Conservation (phyloP, 2,329 filamentous ascomycete species). For the Cladosporium cucumerinum region DNA sequence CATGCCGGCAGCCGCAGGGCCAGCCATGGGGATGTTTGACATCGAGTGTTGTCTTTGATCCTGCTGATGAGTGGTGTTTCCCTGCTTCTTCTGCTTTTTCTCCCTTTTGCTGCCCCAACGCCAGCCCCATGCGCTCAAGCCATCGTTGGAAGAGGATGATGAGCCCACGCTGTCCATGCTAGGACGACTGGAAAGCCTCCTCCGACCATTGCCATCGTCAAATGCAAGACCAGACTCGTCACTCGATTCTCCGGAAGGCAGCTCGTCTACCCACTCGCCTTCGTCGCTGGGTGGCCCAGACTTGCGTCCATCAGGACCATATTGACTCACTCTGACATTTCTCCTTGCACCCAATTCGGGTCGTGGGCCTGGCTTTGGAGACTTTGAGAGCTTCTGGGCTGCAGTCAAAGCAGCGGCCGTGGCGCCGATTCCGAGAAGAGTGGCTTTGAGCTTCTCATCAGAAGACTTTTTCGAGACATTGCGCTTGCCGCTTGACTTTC, state of each 20-base stretch:
- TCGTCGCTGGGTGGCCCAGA: constrained; percentile 39
- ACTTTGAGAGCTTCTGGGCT: constrained; percentile 35
- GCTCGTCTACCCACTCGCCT: constrained; percentile 56
- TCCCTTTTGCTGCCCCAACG: constrained; percentile 53
- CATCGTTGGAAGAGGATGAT: constrained; percentile 50
- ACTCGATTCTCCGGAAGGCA: constrained; percentile 52
- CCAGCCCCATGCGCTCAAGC: constrained; percentile 55
- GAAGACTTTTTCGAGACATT: constrained; percentile 36
- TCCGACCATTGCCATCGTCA: constrained; percentile 45
- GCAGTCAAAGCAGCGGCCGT: constrained; percentile 49
- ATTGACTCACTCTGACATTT: constrained; percentile 14
- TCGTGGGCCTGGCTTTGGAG: constrained; percentile 24
- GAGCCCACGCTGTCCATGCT: constrained; percentile 50
- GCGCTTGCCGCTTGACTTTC: constrained; percentile 25
- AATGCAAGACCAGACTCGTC: constrained; percentile 60
- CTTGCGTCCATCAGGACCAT: constrained; percentile 8
- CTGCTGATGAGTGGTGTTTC: constrained; percentile 17
- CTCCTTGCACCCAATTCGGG: constrained; percentile 27
- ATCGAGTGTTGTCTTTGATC: constrained; percentile 18
- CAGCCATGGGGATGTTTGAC: background rate
- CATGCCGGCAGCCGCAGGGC: constrained; percentile 27
- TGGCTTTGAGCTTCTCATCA: constrained; percentile 46
- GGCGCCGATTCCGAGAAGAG: constrained; percentile 46
- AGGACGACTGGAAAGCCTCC: constrained; percentile 36
- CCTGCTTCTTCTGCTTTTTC: constrained; percentile 39